Percentiles rank a stretch among this genome's conserved stretches.
phyloP scores from a whole-genome alignment of 2,329 filamentous ascomycete genomes.

The Ophiostoma piceae region DNA sequence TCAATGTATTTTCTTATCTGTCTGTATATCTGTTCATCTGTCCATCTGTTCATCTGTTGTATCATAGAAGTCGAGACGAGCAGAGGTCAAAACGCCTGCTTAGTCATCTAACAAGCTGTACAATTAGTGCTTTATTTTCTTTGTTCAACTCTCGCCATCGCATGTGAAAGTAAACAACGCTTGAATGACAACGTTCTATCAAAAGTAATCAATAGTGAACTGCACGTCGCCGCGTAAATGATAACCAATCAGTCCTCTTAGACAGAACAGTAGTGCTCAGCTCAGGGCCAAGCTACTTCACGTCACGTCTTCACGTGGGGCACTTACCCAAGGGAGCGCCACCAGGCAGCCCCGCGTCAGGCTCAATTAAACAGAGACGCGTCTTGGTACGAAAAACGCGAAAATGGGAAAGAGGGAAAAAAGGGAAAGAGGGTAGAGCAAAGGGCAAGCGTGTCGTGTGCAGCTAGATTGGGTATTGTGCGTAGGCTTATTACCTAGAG shows the following conservation, averaged over 20 bases:
- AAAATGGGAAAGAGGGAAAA: constrained; percentile 21
- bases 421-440: constrained; percentile 3
- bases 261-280: neutral
- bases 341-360: constrained; percentile 25
- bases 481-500: constrained; percentile 16
- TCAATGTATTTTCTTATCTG: neutral
- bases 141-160: neutral
- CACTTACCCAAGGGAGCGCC: neutral
- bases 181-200: neutral
- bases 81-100: neutral
- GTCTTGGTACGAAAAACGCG: constrained; percentile 26
- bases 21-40: too few species aligned
- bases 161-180: neutral
- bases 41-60: neutral
- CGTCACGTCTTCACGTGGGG: constrained; percentile 20
- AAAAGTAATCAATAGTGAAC: neutral
- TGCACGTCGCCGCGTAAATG: neutral
- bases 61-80: neutral
- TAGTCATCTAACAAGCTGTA: neutral
- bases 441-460: constrained; percentile 25
- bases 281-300: neutral
- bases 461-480: neutral
- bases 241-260: neutral
- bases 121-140: neutral
- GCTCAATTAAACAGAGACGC: constrained; percentile 29